Evolutionary conservation across 352 stramenopile genomes (phyloP).

Genomic region (Phytophthora sansomeana): DNA sequence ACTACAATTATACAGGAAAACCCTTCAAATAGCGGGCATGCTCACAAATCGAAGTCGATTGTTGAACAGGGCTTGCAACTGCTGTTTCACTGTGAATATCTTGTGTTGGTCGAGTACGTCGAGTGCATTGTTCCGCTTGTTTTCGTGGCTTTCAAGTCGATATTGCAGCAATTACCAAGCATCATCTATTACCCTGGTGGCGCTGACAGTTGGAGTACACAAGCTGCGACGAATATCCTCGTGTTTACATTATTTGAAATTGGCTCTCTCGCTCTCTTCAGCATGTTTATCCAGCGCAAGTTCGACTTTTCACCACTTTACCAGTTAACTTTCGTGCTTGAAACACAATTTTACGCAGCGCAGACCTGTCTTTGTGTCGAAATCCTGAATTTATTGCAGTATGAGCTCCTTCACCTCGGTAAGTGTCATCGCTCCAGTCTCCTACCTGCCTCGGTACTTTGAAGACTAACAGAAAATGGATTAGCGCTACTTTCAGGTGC

Average conservation of each 20-base stretch:
- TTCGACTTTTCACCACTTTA: not conserved
- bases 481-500: not conserved
- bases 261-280: not conserved
- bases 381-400: not conserved
- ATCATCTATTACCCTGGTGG: constrained; percentile 35
- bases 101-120: constrained; percentile 44
- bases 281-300: not conserved
- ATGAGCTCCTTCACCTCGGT: constrained; percentile 1
- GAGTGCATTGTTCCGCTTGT: constrained; percentile 41
- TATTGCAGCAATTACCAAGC: constrained; percentile 40
- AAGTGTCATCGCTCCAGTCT: too few species aligned
- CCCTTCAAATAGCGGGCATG: too few species aligned
- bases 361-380: not conserved
- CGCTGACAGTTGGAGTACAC: not conserved
- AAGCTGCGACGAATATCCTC: not conserved
- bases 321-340: constrained; percentile 1
- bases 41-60: constrained; percentile 1
- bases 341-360: not conserved
- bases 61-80: constrained; percentile 22
- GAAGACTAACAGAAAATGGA: not conserved
- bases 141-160: constrained; percentile 35
- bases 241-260: not conserved
- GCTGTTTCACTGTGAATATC: constrained; percentile 41
- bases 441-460: not conserved
- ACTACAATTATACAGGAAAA: too few species aligned